Base-by-base conservation (phyloP, 768 basidiomycete genomes). In the Psilocybe cubensis region DNA sequence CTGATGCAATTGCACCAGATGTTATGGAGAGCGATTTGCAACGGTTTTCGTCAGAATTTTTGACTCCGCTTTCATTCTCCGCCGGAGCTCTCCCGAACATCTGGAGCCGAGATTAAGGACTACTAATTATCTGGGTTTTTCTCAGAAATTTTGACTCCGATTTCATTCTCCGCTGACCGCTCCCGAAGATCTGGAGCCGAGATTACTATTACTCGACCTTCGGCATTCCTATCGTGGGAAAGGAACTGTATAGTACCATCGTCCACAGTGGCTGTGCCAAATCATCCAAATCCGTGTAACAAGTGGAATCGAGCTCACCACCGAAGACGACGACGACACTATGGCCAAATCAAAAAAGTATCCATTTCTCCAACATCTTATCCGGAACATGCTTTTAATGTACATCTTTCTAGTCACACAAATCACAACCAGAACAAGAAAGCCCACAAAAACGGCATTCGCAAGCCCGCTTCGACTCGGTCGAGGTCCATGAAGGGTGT, bases 291-390 rank as follows among this genome's bases (percentile, higher is more conserved):
- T 24, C 43, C 33, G 38, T 38, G 23, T 44, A 47, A 33, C 25
- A 35, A 42, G 54, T 44, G 31, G 41, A 53, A 56, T 59, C 57
- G 59, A 63, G 63, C 52, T 61, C 67, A 69, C 59, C 65, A 69
- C 58, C 61, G 64, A 66, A 67, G 66, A 69, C 70, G 69, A 70
- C 66, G 68, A 70, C 69, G 64, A 72, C 63, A 68, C 72, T 66
- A 98, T 97, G 94, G 88, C 95, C 84, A 97, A 98, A 80, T 98
- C 96, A 63, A 98, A 98, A 84, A 98, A 98, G 93, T 96, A 73
- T 55, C 41, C 85, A 70, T 41, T 7, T 33, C 52, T 11, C 8
- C 23, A 11, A 27, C 27, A 28, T 56, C 9, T 33, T 24, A 31
- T 41, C 12, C 28, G 38, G 38, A 18, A 8, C 31, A 17, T 24